A percentile compares a stretch with the other conserved stretches of the same genome.
Evolutionary conservation across 768 basidiomycete species (phyloP).

Genomic region (Amanita rubescens): DNA sequence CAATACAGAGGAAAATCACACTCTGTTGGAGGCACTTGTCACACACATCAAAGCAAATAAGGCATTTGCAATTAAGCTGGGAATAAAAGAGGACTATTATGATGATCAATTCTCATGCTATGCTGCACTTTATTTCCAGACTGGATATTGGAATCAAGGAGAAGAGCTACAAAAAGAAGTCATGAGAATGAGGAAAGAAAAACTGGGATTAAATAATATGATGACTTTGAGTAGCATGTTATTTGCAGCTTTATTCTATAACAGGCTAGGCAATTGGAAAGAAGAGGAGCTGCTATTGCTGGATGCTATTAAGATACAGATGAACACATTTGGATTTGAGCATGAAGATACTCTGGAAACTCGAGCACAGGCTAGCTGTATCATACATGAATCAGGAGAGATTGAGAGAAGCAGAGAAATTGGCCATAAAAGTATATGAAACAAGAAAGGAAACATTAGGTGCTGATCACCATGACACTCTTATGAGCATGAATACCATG

Average conservation of each 20-base stretch:
- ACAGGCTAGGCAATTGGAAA: conserved; percentile 3
- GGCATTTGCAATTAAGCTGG: not conserved
- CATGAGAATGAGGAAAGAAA: not conserved
- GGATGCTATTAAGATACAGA: not conserved
- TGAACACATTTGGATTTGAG: not conserved
- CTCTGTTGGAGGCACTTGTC: not conserved
- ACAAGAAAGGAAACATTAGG: not conserved
- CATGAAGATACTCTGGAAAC: not conserved
- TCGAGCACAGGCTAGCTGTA: not conserved
- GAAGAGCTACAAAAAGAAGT: not conserved
- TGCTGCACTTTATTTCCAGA: not conserved
- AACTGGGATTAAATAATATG: not conserved
- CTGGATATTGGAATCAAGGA: not conserved
- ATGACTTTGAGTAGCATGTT: conserved; percentile 7
- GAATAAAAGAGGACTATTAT: not conserved
- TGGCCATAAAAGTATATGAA: not conserved
- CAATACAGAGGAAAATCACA: not conserved
- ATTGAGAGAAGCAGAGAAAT: not conserved
- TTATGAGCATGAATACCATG: conserved; percentile 6
- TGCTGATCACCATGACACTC: not conserved
- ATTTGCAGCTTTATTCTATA: conserved; percentile 8
- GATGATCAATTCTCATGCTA: not conserved
- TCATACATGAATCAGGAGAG: not conserved
- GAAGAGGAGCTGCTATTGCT: not conserved
- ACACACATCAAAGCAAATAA: conserved; percentile 7